phyloP scores from a whole-genome alignment of 192 early-diverging fungal genomes.

The Backusella tarrabulga region DNA sequence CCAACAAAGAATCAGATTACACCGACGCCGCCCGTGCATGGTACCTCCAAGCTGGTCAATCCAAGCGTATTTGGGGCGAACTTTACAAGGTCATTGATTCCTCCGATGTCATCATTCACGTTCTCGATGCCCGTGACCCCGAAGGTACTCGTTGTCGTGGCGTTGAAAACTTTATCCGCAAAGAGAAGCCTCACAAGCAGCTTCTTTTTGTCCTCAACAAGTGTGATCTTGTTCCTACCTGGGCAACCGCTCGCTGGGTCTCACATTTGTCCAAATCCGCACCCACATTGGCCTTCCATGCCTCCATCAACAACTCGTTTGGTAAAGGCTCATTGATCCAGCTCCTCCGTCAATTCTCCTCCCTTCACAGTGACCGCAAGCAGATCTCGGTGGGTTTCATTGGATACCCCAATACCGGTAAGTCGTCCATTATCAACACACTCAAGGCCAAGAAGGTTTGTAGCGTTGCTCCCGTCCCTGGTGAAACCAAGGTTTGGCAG shows the following conservation, averaged over 20 bases:
- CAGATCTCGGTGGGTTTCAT: conserved; percentile 99
- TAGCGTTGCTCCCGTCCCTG: conserved; percentile 96
- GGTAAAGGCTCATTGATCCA: conserved; percentile 98
- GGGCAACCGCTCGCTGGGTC: conserved; percentile 98
- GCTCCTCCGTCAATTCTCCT: conserved; percentile 94
- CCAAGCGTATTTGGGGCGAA: conserved; percentile 98
- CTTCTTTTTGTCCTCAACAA: conserved; percentile 97
- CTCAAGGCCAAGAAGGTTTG: conserved; percentile 95
- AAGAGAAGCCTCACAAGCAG: conserved; percentile 96
- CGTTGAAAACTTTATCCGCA: conserved; percentile 89
- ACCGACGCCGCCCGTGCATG: conserved; percentile 80
- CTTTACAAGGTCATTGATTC: conserved; percentile 98
- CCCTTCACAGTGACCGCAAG: conserved; percentile 94
- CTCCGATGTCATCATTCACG: conserved; percentile 93
- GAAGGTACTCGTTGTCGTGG: conserved; percentile 91
- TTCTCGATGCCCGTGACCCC: conserved; percentile 98
- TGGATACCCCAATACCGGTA: conserved; percentile 98
- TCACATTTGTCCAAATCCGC: conserved; percentile 84
- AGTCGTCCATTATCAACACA: conserved; percentile 98
- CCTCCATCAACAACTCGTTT: conserved; percentile 98
- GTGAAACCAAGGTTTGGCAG: conserved; percentile 99
- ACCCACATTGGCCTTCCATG: conserved; percentile 98
- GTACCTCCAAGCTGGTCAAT: conserved; percentile 91
- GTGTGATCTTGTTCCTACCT: conserved; percentile 97
- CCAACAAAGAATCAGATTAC: conserved; percentile 73